Percentiles rank a stretch among this genome's conserved stretches.
These are phyloP conservation scores for Rosellinia necatrix DNA, from an alignment of 2,329 filamentous ascomycete species.

Conservation along the genomic window DNA sequence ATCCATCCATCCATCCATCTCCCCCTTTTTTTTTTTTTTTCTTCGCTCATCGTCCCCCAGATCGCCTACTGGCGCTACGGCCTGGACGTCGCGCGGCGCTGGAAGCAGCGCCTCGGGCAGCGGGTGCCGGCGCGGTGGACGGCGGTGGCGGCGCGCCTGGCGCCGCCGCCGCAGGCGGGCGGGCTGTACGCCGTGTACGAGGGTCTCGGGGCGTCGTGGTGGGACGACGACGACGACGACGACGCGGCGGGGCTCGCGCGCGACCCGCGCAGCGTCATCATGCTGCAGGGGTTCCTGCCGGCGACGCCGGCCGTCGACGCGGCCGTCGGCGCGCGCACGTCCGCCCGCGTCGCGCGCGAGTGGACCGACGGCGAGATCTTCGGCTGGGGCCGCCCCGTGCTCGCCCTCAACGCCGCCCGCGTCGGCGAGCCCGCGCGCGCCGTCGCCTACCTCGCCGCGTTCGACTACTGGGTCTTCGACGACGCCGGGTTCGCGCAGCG, in stretches of 20 bases:
- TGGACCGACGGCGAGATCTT: slow-evolving; percentile 50
- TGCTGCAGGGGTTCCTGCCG: slow-evolving; percentile 51
- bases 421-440: slow-evolving; percentile 49
- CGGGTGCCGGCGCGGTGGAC: slow-evolving; percentile 47
- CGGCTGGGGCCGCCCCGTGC: slow-evolving; percentile 53
- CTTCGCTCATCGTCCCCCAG: background rate
- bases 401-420: slow-evolving; percentile 51
- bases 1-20: background rate
- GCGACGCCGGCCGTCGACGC: slow-evolving; percentile 45
- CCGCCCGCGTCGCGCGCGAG: slow-evolving; percentile 44
- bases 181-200: slow-evolving; percentile 52
- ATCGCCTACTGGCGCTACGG: slow-evolving; percentile 56
- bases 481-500: slow-evolving; percentile 41
- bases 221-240: too few relatives aligned
- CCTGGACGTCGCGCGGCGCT: slow-evolving; percentile 49
- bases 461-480: slow-evolving; percentile 49
- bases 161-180: slow-evolving; percentile 48
- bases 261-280: slow-evolving; percentile 52
- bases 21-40: background rate
- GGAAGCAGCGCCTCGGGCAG: slow-evolving; percentile 48
- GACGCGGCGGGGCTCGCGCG: slow-evolving; percentile 41
- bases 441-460: slow-evolving; percentile 47
- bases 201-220: slow-evolving; percentile 52
- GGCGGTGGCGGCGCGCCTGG: slow-evolving; percentile 48
- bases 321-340: slow-evolving; percentile 43